These are phyloP conservation scores for Adansonia digitata DNA, from an alignment of 345 rosid species.

Conservation along the genomic window DNA sequence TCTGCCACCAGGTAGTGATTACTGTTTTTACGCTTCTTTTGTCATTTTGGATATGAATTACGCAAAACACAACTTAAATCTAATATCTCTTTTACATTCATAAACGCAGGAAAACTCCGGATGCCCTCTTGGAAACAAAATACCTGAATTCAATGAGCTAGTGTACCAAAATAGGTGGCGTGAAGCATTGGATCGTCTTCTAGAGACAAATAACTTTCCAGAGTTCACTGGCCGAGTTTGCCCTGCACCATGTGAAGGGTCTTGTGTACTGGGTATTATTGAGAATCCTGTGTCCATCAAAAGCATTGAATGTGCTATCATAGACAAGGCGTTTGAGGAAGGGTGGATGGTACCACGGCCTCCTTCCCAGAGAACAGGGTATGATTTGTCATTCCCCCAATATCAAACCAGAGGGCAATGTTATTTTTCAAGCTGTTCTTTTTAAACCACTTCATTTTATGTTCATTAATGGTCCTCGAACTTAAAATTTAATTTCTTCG, in stretches of 20 bases:
- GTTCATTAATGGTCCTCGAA: background rate
- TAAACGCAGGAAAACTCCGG: slow-evolving; percentile 83
- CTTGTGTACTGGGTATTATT: slow-evolving; percentile 97
- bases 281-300: slow-evolving; percentile 99
- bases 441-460: background rate
- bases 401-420: background rate
- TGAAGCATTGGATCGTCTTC: slow-evolving; percentile 89
- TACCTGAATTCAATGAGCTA: slow-evolving; percentile 96
- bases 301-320: slow-evolving; percentile 82
- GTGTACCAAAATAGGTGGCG: slow-evolving; percentile 98
- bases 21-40: background rate
- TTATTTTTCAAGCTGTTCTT: background rate
- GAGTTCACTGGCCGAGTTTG: slow-evolving; percentile 98
- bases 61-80: background rate
- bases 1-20: slow-evolving; percentile 83
- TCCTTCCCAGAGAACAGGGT: slow-evolving; percentile 87
- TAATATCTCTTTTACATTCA: background rate
- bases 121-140: slow-evolving; percentile 97
- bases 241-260: slow-evolving; percentile 99
- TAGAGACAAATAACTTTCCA: slow-evolving; percentile 97
- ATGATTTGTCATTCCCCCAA: slow-evolving; percentile 14
- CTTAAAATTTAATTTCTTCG: background rate
- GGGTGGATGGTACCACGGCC: slow-evolving; percentile 99
- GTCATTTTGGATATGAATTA: background rate
- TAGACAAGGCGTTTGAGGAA: slow-evolving; percentile 94